Evolutionary conservation across 2,329 filamentous ascomycete genomes (phyloP).

Genomic region (Ophiostoma novo-ulmi): DNA sequence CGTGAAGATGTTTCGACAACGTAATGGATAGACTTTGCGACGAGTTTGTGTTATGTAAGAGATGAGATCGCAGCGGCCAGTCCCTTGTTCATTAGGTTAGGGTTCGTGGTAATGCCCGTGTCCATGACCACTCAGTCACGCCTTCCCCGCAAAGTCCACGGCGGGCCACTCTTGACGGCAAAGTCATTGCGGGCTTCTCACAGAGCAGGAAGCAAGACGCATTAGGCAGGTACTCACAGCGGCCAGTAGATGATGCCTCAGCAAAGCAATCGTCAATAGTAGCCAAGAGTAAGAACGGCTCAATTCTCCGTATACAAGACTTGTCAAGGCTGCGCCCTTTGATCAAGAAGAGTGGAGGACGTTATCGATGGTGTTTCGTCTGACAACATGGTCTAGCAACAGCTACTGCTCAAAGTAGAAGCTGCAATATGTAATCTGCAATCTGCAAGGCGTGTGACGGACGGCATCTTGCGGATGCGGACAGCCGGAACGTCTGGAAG

Average conservation of each 20-base stretch:
- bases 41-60: slow-evolving; percentile 4
- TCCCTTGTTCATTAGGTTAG: background rate
- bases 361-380: background rate
- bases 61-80: background rate
- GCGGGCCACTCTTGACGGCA: background rate
- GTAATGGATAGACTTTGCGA: background rate
- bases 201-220: background rate
- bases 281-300: slow-evolving; percentile 3
- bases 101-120: no score
- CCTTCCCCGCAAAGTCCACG: background rate
- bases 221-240: slow-evolving; percentile 1
- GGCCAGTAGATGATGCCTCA: background rate
- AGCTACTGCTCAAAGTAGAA: background rate
- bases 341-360: background rate
- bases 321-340: background rate
- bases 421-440: background rate
- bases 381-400: background rate
- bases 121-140: background rate
- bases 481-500: background rate
- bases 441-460: background rate
- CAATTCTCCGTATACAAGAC: background rate
- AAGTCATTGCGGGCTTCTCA: background rate
- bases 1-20: background rate
- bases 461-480: background rate
- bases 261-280: background rate